Base-by-base conservation (phyloP, 768 basidiomycete genomes). In the Lentinula guzmanii region DNA sequence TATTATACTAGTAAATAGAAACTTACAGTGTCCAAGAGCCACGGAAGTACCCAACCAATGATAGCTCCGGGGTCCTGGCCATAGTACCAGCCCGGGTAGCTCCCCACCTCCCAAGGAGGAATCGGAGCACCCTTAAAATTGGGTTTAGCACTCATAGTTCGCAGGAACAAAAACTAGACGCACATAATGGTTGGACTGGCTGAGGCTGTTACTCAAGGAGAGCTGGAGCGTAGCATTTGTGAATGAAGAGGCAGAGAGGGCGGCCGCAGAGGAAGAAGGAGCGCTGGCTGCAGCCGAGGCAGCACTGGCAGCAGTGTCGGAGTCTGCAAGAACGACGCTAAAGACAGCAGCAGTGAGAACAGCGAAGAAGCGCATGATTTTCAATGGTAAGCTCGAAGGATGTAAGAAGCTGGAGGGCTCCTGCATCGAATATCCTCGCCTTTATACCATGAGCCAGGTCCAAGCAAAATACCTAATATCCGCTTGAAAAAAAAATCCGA, bases 61-160 rank as follows among this genome's bases (percentile, higher is more conserved):
- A 59, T n/a, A 21, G 34, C 16, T 18, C 52, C 35, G 7, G 58
- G 62, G 24, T 63, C 33, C n/a, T 62, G 16, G 9, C 76, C 76
- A 55, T 72, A 76, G 65, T 77, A 76, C 76, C 76, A 77, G 21
- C 76, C 75, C 31, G 75, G 76, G 13, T 65, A 46, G 53, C 67
- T 58, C 3, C 67, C 70, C 11, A n/a, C 24, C 46, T 68, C 35
- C 76, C 76, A 76, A 39, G 75, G 76, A 15, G 73, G 71, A 31
- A 70, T 65, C 1, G 75, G 75, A n/a, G 75, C 70, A 39, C 73
- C 73, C 53, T 72, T 75, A 50, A 67, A 61, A 66, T 75, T 74
- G 1, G 33, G 18, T 2, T 21, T 9, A 48, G 18, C 21, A 18
- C 21, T 11, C 21, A 48, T 11, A 10, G 21, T 13, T 39, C 13